These are phyloP conservation scores for Penicillium daleae DNA, from an alignment of 495 filamentous ascomycete genomes.

Conservation along the genomic window DNA sequence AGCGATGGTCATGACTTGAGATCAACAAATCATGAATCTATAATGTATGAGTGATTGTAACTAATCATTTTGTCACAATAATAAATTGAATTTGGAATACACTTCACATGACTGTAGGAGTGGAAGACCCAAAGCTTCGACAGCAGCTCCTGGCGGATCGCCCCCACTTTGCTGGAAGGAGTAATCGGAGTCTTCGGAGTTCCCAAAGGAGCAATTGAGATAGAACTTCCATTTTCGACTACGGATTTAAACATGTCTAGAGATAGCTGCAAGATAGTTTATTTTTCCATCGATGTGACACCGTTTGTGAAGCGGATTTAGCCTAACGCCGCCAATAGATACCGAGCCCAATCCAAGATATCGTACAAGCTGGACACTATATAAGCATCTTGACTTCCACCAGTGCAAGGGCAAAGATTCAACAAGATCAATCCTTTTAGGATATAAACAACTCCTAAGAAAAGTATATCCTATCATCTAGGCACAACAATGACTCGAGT, in stretches of 20 bases:
- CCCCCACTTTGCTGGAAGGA: neutral
- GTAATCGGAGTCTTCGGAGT: neutral
- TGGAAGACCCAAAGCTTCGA: neutral
- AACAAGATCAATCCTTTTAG: neutral
- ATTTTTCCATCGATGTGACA: neutral
- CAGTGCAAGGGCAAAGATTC: neutral
- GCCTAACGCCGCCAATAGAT: neutral
- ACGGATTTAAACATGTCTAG: neutral
- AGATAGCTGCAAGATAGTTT: neutral
- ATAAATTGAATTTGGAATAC: too few relatives aligned
- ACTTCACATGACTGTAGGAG: too few relatives aligned
- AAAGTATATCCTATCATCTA: neutral
- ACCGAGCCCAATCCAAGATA: neutral
- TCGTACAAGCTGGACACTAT: neutral
- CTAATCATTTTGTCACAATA: too few relatives aligned
- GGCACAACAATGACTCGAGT: conserved; percentile 26
- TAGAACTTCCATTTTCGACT: neutral
- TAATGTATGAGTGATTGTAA: too few relatives aligned
- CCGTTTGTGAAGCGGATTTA: neutral
- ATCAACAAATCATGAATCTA: too few relatives aligned
- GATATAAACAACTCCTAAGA: neutral
- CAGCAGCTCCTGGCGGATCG: neutral
- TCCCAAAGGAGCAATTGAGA: neutral
- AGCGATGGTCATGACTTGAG: neutral
- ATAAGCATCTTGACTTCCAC: neutral